These are phyloP conservation scores for Thecaphora thlaspeos DNA, from an alignment of 1,284 basidiomycete species.

Conservation along the genomic window DNA sequence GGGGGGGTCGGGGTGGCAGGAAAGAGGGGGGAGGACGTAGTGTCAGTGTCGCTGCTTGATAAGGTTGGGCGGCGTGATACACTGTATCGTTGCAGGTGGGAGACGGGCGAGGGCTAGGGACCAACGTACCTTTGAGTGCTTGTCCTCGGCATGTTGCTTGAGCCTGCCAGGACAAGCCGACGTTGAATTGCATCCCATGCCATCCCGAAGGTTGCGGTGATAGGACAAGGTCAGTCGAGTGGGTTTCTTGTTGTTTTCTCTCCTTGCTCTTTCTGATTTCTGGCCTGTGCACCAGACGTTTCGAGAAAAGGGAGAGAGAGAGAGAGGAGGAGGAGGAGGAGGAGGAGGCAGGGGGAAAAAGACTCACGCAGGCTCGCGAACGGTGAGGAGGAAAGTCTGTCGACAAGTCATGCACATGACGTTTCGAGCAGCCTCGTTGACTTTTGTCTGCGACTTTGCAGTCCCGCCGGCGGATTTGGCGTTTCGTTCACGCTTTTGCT, in stretches of 20 bases:
- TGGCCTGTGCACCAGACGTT: too few relatives aligned
- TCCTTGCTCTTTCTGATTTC: too few relatives aligned
- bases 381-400: slow-evolving; percentile 61
- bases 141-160: slow-evolving; percentile 42
- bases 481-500: slow-evolving; percentile 56
- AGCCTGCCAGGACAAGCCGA: slow-evolving; percentile 13
- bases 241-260: too few relatives aligned
- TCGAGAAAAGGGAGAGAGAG: too few relatives aligned
- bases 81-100: background rate
- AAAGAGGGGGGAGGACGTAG: background rate
- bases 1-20: background rate
- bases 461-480: slow-evolving; percentile 44
- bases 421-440: slow-evolving; percentile 59
- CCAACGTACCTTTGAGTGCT: slow-evolving; percentile 46
- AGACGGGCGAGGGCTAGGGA: background rate
- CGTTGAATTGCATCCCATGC: background rate
- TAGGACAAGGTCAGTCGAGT: too few relatives aligned
- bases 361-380: slow-evolving; percentile 58
- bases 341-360: too few relatives aligned
- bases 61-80: too few relatives aligned
- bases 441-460: slow-evolving; percentile 53
- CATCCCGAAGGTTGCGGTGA: background rate
- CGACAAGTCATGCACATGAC: slow-evolving; percentile 61
- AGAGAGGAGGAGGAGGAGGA: too few relatives aligned
- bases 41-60: background rate